phyloP scores from a whole-genome alignment of 2,329 filamentous ascomycete genomes.

The Ophiostoma himal-ulmi region DNA sequence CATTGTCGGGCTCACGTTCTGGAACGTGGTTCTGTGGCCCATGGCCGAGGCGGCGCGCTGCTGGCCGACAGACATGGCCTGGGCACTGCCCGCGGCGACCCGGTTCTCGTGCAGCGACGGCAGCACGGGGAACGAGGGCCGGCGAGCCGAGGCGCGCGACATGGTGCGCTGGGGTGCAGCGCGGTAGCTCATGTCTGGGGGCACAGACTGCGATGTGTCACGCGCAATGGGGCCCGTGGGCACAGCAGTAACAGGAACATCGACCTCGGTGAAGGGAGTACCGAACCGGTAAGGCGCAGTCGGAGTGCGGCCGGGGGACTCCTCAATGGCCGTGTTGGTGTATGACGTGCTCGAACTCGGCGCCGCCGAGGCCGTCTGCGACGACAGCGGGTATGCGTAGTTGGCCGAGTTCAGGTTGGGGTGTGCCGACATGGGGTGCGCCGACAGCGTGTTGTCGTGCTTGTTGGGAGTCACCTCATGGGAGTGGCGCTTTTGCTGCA shows the following conservation, averaged over 20 bases:
- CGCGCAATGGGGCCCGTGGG: conserved; percentile 67
- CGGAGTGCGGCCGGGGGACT: conserved; percentile 36
- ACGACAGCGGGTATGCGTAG: conserved; percentile 15
- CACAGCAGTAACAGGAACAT: conserved; percentile 73
- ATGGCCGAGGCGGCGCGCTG: conserved; percentile 23
- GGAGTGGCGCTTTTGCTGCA: conserved; percentile 24
- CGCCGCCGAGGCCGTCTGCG: conserved; percentile 19
- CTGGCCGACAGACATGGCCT: conserved; percentile 28
- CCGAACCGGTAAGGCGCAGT: conserved; percentile 65
- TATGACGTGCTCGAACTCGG: conserved; percentile 24
- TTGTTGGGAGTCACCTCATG: not conserved
- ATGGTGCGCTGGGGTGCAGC: conserved; percentile 41
- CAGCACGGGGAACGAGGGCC: conserved; percentile 63
- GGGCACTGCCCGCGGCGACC: conserved; percentile 30
- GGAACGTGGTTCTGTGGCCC: conserved; percentile 10
- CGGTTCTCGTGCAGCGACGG: conserved; percentile 64
- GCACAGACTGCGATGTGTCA: conserved; percentile 81
- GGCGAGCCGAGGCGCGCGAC: conserved; percentile 53
- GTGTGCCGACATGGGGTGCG: conserved; percentile 26
- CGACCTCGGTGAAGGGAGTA: conserved; percentile 88
- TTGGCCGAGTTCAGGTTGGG: conserved; percentile 11
- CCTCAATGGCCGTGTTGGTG: conserved; percentile 26
- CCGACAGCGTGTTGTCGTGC: conserved; percentile 23
- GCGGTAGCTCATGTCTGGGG: conserved; percentile 84
- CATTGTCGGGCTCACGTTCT: conserved; percentile 12